Evolutionary conservation across 1,284 basidiomycete species (phyloP), one percentile per base, ranked within the genome.

Genomic region (Takashimella koratensis): DNA sequence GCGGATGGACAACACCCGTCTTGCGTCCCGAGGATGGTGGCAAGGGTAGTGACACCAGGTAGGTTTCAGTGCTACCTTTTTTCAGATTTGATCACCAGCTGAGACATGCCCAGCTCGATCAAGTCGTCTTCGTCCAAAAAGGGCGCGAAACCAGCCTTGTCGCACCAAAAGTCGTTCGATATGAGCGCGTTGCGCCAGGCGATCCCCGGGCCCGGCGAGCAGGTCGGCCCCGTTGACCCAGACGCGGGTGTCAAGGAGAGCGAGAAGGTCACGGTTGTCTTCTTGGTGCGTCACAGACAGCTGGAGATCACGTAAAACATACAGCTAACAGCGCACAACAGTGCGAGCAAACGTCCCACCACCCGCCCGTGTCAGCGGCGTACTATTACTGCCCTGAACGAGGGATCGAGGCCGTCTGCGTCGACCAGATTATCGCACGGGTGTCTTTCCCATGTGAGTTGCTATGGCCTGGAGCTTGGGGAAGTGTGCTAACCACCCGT

Each of bases 301-400:
- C n/a, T n/a, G n/a, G n/a, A n/a, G 13, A 19, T 1, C 16, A 30
- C 8, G n/a, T n/a, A n/a, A n/a, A n/a, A n/a, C n/a, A n/a, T n/a
- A n/a, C n/a, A n/a, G n/a, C n/a, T n/a, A n/a, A n/a, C n/a, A n/a
- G n/a, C n/a, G n/a, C n/a, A n/a, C n/a, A 36, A 6, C 58, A 77
- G 75, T 88, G 86, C 23, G 86, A 88, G 68, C 91, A 95, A 76
- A 86, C 97, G 42, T 96, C 90, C 8, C 95, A 98, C 76, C 95
- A 98, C 67, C 96, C 95, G 0, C 95, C 95, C 2, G 84, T 98
- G 42, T 96, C 91, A 1, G 86, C 90, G 1, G 97, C 87, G 70
- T 86, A 85, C 63, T 88, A 88, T n/a, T 67, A 76, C 11, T 92
- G 88, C 70, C 89, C 90, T 0, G 78, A 83, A 50, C 82, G 84